Percentiles rank a stretch among this genome's conserved stretches.
These are phyloP conservation scores for Lecanicillium sp. DNA, from an alignment of 2,329 filamentous ascomycete species.

Conservation along the genomic window DNA sequence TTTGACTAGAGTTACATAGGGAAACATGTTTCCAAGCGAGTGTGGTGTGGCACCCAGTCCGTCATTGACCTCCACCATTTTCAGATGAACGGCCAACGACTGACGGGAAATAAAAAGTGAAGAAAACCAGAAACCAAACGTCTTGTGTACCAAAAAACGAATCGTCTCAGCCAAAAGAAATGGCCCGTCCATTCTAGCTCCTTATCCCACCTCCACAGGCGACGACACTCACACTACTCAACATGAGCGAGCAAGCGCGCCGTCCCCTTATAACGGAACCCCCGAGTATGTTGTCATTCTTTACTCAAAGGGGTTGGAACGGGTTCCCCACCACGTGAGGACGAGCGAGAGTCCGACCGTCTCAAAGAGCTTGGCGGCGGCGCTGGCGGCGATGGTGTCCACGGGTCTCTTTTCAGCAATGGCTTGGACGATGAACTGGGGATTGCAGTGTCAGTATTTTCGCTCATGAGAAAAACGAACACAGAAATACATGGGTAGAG, in stretches of 20 bases:
- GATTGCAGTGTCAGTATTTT: constrained; percentile 9
- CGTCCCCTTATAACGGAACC: not conserved
- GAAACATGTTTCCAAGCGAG: constrained; percentile 1
- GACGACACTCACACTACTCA: no score
- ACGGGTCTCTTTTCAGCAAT: constrained; percentile 86
- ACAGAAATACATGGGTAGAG: not conserved
- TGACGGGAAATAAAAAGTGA: no score
- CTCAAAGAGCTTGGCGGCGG: constrained; percentile 80
- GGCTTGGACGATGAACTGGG: constrained; percentile 75
- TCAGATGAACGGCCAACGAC: not conserved
- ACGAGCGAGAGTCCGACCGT: constrained; percentile 87
- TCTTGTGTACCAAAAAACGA: no score
- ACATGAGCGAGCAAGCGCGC: no score
- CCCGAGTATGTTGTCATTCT: constrained; percentile 13
- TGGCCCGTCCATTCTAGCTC: no score
- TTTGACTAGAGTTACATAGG: constrained; percentile 1
- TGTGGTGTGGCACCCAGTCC: not conserved
- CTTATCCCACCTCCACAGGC: no score
- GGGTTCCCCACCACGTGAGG: constrained; percentile 96
- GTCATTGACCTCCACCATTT: not conserved
- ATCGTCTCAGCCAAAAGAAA: no score
- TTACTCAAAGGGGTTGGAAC: constrained; percentile 86
- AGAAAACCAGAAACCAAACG: no score
- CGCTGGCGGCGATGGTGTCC: constrained; percentile 81
- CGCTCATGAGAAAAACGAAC: constrained; percentile 5